phyloP scores from a whole-genome alignment of 108 stramenopile species.

The Thalassiosira profunda region DNA sequence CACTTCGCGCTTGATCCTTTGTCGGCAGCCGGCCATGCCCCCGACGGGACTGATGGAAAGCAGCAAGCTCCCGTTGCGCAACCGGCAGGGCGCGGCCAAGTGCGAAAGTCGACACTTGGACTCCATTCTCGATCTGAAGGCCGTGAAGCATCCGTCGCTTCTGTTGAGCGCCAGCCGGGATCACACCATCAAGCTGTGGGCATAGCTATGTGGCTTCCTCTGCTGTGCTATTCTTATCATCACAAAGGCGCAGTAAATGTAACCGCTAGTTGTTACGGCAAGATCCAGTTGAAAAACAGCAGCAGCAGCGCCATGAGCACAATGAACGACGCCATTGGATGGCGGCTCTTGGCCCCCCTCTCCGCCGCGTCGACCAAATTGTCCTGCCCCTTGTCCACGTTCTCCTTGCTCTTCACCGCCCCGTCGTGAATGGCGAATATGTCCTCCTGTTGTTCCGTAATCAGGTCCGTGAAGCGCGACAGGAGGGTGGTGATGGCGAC shows the following conservation, averaged over 20 bases:
- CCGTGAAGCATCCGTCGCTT: constrained; percentile 61
- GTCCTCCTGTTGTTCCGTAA: constrained; percentile 83
- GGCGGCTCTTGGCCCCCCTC: constrained; percentile 65
- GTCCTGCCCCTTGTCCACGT: constrained; percentile 84
- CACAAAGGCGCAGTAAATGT: neutral
- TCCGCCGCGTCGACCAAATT: constrained; percentile 78
- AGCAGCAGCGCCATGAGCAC: constrained; percentile 61
- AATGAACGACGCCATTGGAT: constrained; percentile 85
- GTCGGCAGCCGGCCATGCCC: constrained; percentile 68
- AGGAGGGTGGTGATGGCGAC: constrained; percentile 83
- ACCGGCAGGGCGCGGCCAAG: constrained; percentile 37
- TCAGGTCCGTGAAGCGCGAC: constrained; percentile 79
- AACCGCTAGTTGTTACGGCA: no score
- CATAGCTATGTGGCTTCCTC: constrained; percentile 23
- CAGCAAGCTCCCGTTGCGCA: constrained; percentile 41
- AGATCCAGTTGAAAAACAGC: constrained; percentile 75
- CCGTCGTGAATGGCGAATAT: constrained; percentile 73
- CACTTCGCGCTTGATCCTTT: constrained; percentile 64
- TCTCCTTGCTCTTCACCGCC: constrained; percentile 69
- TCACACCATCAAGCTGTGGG: constrained; percentile 80
- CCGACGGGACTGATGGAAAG: constrained; percentile 49
- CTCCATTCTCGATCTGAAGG: constrained; percentile 81
- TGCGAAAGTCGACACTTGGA: constrained; percentile 57
- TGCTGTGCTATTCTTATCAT: neutral
- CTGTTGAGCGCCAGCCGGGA: constrained; percentile 75